Evolutionary conservation across 768 basidiomycete genomes (phyloP), one percentile per base, ranked within the genome.

Genomic region (Suillus luteus): DNA sequence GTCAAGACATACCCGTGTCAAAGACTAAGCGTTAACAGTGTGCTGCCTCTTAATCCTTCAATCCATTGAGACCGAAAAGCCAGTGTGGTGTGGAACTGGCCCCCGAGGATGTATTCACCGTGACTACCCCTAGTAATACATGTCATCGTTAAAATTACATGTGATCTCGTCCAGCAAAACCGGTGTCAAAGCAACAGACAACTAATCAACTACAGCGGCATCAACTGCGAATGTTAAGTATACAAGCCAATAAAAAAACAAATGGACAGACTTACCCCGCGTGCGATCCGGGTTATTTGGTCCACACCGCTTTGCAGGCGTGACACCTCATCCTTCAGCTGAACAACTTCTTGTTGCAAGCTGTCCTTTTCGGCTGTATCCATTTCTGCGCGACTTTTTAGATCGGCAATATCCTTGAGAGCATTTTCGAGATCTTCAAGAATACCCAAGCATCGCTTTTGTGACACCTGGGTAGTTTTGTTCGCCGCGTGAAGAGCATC

Each of bases 241-340:
- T 24, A 12, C 31, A 58, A n/a, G n/a, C 31, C 35, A 11, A 5
- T 33, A 8, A 19, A 35, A n/a, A 5, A 35, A 11, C 19, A 17
- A 31, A 59, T 15, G 12, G 22, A 38, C 15, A 38, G 31, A 15
- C 60, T 9, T 61, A 61, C 60, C 12, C 22, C 22, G 5, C 37
- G 24, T n/a, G 41, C 41, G 11, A 58, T 12, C 6, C 5, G 57
- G 6, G 24, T 61, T 11, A 61, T 35, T 11, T 59, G 31, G 59
- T 61, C 48, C 15, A 61, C 31, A 22, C 48, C 60, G 17, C 19
- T 27, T 33, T 61, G 44, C 27, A 61, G 17, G 22, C 54, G 44
- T 35, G 55, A 35, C n/a, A 61, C 44, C 11, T 58, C 37, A 12
- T 27, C 37, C 9, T 59, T 58, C 10, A 61, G 54, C 4, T 59